Evolutionary conservation across 2,329 filamentous ascomycete species (phyloP), one percentile per base, ranked within the genome.

Genomic region (Xylogone sp.): DNA sequence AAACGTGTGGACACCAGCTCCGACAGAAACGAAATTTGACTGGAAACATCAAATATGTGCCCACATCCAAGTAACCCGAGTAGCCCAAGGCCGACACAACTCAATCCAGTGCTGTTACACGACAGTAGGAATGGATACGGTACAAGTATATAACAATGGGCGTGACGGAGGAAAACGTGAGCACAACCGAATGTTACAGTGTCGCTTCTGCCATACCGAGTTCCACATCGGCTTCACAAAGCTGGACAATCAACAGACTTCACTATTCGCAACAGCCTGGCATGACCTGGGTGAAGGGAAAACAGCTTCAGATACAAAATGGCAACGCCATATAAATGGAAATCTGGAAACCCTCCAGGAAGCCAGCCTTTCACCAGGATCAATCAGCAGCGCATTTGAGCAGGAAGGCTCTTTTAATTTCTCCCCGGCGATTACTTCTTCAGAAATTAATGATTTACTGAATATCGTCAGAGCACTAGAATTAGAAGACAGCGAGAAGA

Each of bases 231-330:
- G 50, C 19, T 56, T 56, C n/a, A 53, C 54, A 27, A 44, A 52
- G 24, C 51, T 49, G 12, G 52, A 52, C 3, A 48, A 18, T 29
- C 47, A 19, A 7, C 45, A 49, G 3, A 56, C 50, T 39, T 52
- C 52, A 16, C 39, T 56, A 46, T 56, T 54, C 22, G 21, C 54
- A 16, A 54, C 54, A 24, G 48, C 42, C 20, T 55, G 54, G 54
- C 52, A 52, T 47, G 54, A 53, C 50, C 10, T 54, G 29, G 52
- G 52, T 18, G 44, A 53, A 20, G 49, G 49, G 6, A 29, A 47
- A 9, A 42, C 52, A 50, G 19, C 5, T 3, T 42, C 27, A 3
- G 54, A 54, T 50, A 5, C 16, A 9, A 56, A 56, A 31, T 52
- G 21, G 42, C 39, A 19, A 48, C 46, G 44, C 46, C 52, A 49